Evolutionary conservation across 2,329 filamentous ascomycete genomes (phyloP).

Genomic region (Aaosphaeria pasadenensis): DNA sequence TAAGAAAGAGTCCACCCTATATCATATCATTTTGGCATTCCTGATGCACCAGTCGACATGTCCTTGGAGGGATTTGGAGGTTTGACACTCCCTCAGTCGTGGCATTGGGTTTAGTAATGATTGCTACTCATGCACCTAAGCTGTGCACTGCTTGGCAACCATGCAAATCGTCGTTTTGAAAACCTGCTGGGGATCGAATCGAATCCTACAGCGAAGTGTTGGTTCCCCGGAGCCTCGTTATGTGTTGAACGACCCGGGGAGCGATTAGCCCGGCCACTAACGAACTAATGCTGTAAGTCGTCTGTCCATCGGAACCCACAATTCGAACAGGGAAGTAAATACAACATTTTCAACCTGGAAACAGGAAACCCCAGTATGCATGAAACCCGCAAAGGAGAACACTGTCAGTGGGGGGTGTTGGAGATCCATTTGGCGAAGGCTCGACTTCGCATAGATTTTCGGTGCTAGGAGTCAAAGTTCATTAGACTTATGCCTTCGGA

Average conservation of each 20-base stretch:
- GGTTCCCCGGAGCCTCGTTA: conserved; percentile 37
- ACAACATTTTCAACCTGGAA: conserved; percentile 42
- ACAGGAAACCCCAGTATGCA: conserved; percentile 61
- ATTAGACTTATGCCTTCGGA: too few species aligned
- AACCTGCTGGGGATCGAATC: conserved; percentile 49
- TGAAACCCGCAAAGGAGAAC: conserved; percentile 56
- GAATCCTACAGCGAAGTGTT: conserved; percentile 50
- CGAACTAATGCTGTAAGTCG: conserved; percentile 41
- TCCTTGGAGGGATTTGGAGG: conserved; percentile 52
- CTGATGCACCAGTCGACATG: conserved; percentile 56
- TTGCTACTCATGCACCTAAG: conserved; percentile 58
- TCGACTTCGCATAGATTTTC: conserved; percentile 21
- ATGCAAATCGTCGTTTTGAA: conserved; percentile 54
- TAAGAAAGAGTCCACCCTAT: conserved; percentile 51
- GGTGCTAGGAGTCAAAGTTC: too few species aligned
- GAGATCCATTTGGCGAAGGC: conserved; percentile 41
- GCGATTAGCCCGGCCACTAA: conserved; percentile 56
- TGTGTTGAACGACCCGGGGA: conserved; percentile 44
- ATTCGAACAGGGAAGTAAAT: conserved; percentile 54
- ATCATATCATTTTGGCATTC: conserved; percentile 56
- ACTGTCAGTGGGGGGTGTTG: conserved; percentile 51
- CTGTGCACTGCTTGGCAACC: conserved; percentile 61
- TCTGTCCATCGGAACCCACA: conserved; percentile 64
- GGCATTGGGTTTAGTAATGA: conserved; percentile 62
- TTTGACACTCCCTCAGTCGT: conserved; percentile 59